Base-by-base conservation (phyloP, 1,284 basidiomycete species). In the Athelia sp. region DNA sequence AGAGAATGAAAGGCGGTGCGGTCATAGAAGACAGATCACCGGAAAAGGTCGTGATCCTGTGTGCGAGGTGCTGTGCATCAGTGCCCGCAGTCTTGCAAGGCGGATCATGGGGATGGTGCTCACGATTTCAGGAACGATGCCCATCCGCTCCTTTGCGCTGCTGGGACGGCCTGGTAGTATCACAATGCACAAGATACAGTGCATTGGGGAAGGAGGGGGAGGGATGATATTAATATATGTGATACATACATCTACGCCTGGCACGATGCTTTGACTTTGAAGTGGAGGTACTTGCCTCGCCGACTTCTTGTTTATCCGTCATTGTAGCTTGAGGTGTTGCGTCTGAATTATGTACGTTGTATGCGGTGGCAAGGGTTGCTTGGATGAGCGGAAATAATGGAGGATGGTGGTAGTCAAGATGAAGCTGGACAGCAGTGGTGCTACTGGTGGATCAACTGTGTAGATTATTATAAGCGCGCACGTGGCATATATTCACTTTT, bases 11-110 rank as follows among this genome's bases (percentile, higher is more conserved):
- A 1, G 87, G 86, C n/a, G 96, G 96, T 0, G 95, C 96, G 0
- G 96, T 98, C 73, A 99, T 76, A 3, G 87, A 85, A 1, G 90
- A 96, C 47, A 99, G 78, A 72, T 99, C 96, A 52, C 95, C 95
- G 2, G 90, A 91, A 64, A 93, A 84, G 47, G 84, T 84, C 40
- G 90, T 82, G 56, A 94, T 83, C 51, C 87, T 90, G 36, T 40
- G 19, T 21, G 23, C 43, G 15, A 23, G 54, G n/a, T n/a, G n/a
- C 31, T 49, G 36, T 43, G 32, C 38, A 45, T 42, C 31, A 43
- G 45, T 52, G 26, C 46, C n/a, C 40, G 35, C 48, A n/a, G 43
- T 38, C 50, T 43, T 11, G n/a, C 29, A 29, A 48, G 45, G 46
- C 23, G 49, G 31, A 35, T 35, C 40, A 42, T 45, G 44, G 4